A percentile compares a stretch with the other conserved stretches of the same genome.
Conservation (phyloP, 164 flowering plant species). For the Brasenia schreberi region DNA sequence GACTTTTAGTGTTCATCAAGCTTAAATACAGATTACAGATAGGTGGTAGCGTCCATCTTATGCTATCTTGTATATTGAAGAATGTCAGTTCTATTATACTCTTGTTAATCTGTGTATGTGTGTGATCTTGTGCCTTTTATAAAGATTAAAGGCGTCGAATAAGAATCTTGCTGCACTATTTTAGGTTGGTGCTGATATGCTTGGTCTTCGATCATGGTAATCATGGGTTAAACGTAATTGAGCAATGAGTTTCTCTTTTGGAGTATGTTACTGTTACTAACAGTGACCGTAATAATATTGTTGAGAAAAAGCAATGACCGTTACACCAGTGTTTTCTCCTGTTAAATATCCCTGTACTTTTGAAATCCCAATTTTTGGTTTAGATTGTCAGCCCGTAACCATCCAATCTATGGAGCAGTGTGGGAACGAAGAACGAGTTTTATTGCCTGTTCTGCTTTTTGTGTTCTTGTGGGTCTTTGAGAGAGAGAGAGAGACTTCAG, state of each 20-base stretch:
- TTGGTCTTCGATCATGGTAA: background rate
- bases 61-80: background rate
- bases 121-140: background rate
- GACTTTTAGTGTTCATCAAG: background rate
- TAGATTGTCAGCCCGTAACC: background rate
- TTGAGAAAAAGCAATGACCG: too few species aligned
- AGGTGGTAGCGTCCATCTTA: too few species aligned
- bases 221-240: background rate
- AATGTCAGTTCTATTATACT: background rate
- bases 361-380: background rate
- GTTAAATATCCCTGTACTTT: too few species aligned
- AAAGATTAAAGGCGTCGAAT: background rate
- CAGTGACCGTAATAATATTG: background rate
- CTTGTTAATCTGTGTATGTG: background rate
- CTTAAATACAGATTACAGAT: background rate
- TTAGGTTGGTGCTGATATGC: background rate
- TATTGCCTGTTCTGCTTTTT: background rate
- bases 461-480: background rate
- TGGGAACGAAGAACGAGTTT: background rate
- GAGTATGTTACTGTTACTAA: background rate
- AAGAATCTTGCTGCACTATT: background rate
- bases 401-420: background rate
- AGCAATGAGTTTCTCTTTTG: background rate
- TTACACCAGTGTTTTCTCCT: background rate
- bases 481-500: background rate